These are phyloP conservation scores for Massarina eburnea DNA, from an alignment of 2,329 filamentous ascomycete species.

Conservation along the genomic window DNA sequence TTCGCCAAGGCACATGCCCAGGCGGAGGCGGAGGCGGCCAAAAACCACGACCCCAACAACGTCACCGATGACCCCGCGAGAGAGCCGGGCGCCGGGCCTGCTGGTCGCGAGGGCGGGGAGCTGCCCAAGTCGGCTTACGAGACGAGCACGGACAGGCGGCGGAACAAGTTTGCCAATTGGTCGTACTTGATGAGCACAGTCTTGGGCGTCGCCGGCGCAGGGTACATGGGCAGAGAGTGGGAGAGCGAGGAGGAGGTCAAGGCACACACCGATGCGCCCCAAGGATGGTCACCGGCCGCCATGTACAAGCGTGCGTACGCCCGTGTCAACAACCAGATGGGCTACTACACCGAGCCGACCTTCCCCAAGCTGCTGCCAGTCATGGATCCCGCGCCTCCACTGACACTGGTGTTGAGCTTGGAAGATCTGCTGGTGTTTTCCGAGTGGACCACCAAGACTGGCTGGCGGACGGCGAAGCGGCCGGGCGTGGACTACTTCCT, in stretches of 20 bases:
- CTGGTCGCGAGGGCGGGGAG: conserved; percentile 61
- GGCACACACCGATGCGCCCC: conserved; percentile 69
- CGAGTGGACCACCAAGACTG: conserved; percentile 91
- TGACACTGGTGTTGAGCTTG: conserved; percentile 87
- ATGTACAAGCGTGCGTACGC: conserved; percentile 83
- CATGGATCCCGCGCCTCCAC: conserved; percentile 77
- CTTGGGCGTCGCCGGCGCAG: conserved; percentile 58
- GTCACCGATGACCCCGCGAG: conserved; percentile 56
- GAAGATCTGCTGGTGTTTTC: conserved; percentile 95
- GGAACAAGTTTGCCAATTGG: conserved; percentile 74
- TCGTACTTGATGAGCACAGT: conserved; percentile 66
- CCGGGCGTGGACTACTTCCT: conserved; percentile 97
- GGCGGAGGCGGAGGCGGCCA: conserved; percentile 16
- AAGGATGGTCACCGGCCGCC: conserved; percentile 72
- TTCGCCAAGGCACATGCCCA: conserved; percentile 51
- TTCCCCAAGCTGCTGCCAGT: conserved; percentile 92
- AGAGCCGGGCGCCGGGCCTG: conserved; percentile 44
- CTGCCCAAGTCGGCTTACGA: conserved; percentile 80
- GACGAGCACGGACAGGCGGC: conserved; percentile 83
- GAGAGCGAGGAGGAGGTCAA: conserved; percentile 71
- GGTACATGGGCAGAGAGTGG: conserved; percentile 88
- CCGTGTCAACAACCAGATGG: conserved; percentile 72
- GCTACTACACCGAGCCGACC: conserved; percentile 94
- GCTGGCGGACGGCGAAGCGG: conserved; percentile 92
- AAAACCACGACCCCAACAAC: conserved; percentile 48